These are phyloP conservation scores for Crithidia fasciculata DNA, from an alignment of 208 protist species.

Conservation along the genomic window DNA sequence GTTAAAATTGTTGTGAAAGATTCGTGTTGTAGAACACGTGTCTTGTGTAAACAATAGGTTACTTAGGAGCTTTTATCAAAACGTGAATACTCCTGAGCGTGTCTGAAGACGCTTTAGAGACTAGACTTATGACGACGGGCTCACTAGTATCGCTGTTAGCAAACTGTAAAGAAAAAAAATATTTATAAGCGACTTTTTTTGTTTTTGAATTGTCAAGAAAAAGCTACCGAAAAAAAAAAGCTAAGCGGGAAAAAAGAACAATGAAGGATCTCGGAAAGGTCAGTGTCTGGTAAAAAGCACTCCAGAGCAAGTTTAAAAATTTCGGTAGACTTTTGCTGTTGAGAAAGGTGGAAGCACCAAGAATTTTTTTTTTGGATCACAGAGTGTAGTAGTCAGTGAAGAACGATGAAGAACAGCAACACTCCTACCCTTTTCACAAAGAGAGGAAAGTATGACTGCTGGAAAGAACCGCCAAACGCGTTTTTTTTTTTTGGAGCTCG, in stretches of 20 bases:
- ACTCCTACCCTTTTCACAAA: constrained; percentile 1
- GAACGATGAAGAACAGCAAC: constrained; percentile 19
- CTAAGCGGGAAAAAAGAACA: constrained; percentile 8
- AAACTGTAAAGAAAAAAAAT: constrained; percentile 17
- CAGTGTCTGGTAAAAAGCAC: neutral
- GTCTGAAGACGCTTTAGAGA: neutral
- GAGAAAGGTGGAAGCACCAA: neutral
- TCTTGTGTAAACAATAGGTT: neutral
- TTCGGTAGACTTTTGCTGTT: neutral
- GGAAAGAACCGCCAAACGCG: neutral
- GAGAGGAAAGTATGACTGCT: constrained; percentile 3
- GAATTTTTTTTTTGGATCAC: neutral
- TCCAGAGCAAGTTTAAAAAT: neutral
- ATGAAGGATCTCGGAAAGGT: neutral
- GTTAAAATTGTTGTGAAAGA: neutral
- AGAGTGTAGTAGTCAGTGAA: neutral
- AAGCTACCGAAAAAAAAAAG: constrained; percentile 11
- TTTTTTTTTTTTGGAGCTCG: neutral
- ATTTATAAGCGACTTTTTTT: constrained; percentile 11
- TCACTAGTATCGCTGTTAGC: neutral
- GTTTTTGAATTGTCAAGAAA: constrained; percentile 9
- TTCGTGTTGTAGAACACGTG: constrained; percentile 3
- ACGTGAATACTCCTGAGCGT: no score
- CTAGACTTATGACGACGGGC: neutral
- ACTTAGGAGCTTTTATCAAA: neutral